Base-by-base conservation (phyloP, 345 rosid species). In the Ceriops tagal region DNA sequence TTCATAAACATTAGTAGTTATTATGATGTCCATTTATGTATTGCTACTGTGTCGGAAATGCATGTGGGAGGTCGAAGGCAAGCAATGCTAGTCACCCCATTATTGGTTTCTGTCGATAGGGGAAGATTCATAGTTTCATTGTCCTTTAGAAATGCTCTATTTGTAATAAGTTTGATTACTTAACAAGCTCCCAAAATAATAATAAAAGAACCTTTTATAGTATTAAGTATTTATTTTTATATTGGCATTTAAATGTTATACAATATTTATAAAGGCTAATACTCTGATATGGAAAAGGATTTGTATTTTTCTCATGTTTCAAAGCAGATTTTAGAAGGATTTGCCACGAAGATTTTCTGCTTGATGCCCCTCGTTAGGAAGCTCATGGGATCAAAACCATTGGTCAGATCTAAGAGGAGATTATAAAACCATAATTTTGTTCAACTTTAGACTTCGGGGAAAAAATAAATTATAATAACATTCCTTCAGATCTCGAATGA, bases 41-140 rank as follows among this genome's bases (percentile, higher is more conserved):
- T 43, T 27, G 28, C 26, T 58, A 19, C 58, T 27, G 53, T 72
- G 32, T 60, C 61, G 73, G 52, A 53, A 60, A 62, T 70, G 64
- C 59, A 10, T 55, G 59, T 15, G 59, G 55, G 73, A 70, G 62
- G 62, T 26, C 59, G 64, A 78, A 73, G 70, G 75, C 80, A 60
- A 69, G 26, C 65, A 67, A 72, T 56, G 39, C 47, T 58, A 74
- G 68, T 34, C 53, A 13, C 61, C 46, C 65, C 32, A 72, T 78
- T 63, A 75, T 73, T 81, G 62, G 64, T 53, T 75, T 78, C 69
- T 75, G 77, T 72, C 80, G 30, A 64, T 81, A 43, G 63, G 34
- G 67, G 55, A 66, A 78, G 72, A 71, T 70, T 62, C 67, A 70
- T 70, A 53, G 67, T 62, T 37, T 68, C 71, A 39, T 37, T n/a